Conservation (phyloP, 1,139 yeast genomes). For the Yamadazyma membranifaciens region DNA sequence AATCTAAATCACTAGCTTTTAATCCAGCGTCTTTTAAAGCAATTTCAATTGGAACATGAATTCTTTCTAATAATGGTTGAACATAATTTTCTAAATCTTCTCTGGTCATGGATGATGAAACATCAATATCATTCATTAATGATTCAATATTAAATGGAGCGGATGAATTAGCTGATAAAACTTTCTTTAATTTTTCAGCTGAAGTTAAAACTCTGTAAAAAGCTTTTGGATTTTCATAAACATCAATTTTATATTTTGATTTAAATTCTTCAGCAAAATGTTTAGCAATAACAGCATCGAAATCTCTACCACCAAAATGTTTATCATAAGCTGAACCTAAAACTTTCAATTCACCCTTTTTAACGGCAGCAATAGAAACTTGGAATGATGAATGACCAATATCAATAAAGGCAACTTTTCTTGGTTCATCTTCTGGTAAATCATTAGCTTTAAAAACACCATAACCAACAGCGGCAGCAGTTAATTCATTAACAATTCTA, state of each 20-base stretch:
- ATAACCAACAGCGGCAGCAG: constrained; percentile 99
- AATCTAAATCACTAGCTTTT: constrained; percentile 71
- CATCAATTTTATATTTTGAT: constrained; percentile 89
- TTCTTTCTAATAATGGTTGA: constrained; percentile 74
- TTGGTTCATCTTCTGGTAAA: constrained; percentile 88
- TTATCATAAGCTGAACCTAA: constrained; percentile 91
- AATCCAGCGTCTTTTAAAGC: constrained; percentile 84
- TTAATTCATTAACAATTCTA: constrained; percentile 92
- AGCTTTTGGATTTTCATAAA: constrained; percentile 89
- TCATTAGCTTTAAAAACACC: constrained; percentile 97
- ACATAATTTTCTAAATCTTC: constrained; percentile 91
- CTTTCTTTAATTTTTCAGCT: constrained; percentile 92
- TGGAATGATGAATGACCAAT: constrained; percentile 97
- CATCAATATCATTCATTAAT: constrained; percentile 96
- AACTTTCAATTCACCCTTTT: constrained; percentile 94
- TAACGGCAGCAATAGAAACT: constrained; percentile 85
- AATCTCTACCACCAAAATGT: constrained; percentile 98
- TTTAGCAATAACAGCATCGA: constrained; percentile 90
- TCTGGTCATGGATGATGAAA: constrained; percentile 84
- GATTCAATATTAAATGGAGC: constrained; percentile 97
- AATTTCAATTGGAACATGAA: constrained; percentile 71
- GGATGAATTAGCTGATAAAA: constrained; percentile 88
- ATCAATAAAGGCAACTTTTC: constrained; percentile 89
- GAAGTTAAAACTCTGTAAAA: constrained; percentile 89
- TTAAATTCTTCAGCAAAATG: constrained; percentile 93